phyloP scores from a whole-genome alignment of 345 rosid genomes.

The Hibiscus tridactylites region DNA sequence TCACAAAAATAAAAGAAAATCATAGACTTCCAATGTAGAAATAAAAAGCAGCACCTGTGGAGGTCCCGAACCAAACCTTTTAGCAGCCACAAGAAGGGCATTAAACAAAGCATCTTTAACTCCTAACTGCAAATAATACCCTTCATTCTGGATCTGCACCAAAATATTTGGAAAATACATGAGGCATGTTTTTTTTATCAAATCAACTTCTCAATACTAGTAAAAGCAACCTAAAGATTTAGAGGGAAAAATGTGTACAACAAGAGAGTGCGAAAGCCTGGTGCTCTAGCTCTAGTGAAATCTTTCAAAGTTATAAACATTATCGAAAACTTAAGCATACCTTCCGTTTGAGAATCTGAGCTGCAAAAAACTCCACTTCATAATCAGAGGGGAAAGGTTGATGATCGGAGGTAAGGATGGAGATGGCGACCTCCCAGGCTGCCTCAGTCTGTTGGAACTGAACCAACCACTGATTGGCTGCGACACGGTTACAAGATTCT shows the following conservation, averaged over 20 bases:
- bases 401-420: conserved; percentile 72
- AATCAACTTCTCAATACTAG: background rate
- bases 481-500: conserved; percentile 83
- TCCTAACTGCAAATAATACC: conserved; percentile 52
- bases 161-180: background rate
- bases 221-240: background rate
- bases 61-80: conserved; percentile 77
- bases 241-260: background rate
- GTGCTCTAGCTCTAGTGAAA: background rate
- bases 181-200: background rate
- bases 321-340: conserved; percentile 22
- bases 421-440: conserved; percentile 89
- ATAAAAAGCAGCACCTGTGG: conserved; percentile 60
- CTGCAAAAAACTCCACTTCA: conserved; percentile 88
- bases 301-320: background rate
- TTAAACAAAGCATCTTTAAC: conserved; percentile 74
- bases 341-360: conserved; percentile 95
- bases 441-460: conserved; percentile 85
- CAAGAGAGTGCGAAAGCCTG: background rate
- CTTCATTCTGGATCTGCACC: conserved; percentile 84
- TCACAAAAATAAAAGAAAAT: background rate
- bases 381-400: conserved; percentile 41
- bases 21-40: background rate
- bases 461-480: conserved; percentile 96
- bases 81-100: conserved; percentile 81